Conservation (phyloP, 2,329 filamentous ascomycete species). For the Hortaea werneckii region DNA sequence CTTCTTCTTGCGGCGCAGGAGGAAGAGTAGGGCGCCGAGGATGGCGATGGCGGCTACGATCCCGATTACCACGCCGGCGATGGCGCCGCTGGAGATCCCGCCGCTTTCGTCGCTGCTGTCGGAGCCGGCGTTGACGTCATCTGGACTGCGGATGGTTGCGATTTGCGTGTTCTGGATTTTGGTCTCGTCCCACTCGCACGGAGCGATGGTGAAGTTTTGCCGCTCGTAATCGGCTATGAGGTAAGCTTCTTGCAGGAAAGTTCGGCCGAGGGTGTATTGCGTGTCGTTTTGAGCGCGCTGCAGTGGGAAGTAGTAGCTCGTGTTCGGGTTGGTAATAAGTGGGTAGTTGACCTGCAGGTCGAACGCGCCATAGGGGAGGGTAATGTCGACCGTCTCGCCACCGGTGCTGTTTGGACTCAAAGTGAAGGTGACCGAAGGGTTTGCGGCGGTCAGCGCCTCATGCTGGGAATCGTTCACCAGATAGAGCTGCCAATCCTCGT, state of each 20-base stretch:
- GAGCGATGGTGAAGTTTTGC: constrained; percentile 27
- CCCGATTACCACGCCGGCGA: constrained; percentile 25
- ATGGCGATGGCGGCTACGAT: constrained; percentile 20
- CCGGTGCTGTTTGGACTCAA: constrained; percentile 17
- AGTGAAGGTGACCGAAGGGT: constrained; percentile 26
- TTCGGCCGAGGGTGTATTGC: constrained; percentile 28
- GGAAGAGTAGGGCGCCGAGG: constrained; percentile 16
- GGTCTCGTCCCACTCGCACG: constrained; percentile 22
- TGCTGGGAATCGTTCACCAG: constrained; percentile 25
- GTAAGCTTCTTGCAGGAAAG: constrained; percentile 31
- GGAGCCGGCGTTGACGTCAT: constrained; percentile 6
- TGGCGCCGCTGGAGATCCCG: constrained; percentile 20
- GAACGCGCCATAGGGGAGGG: constrained; percentile 27
- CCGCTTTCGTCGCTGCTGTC: constrained; percentile 4
- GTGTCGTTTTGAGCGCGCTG: constrained; percentile 23
- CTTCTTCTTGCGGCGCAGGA: constrained; percentile 18
- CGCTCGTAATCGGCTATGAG: constrained; percentile 28
- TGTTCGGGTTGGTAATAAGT: constrained; percentile 18
- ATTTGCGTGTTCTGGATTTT: constrained; percentile 16
- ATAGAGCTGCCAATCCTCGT: constrained; percentile 21
- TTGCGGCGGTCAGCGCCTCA: constrained; percentile 12
- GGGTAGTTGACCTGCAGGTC: constrained; percentile 24
- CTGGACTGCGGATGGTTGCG: constrained; percentile 20
- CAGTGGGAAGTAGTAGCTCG: constrained; percentile 26
- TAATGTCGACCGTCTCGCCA: constrained; percentile 22